Percentiles rank a stretch among this genome's conserved stretches.
phyloP scores from a whole-genome alignment of 345 rosid genomes.

The Geranium rotundifolium region DNA sequence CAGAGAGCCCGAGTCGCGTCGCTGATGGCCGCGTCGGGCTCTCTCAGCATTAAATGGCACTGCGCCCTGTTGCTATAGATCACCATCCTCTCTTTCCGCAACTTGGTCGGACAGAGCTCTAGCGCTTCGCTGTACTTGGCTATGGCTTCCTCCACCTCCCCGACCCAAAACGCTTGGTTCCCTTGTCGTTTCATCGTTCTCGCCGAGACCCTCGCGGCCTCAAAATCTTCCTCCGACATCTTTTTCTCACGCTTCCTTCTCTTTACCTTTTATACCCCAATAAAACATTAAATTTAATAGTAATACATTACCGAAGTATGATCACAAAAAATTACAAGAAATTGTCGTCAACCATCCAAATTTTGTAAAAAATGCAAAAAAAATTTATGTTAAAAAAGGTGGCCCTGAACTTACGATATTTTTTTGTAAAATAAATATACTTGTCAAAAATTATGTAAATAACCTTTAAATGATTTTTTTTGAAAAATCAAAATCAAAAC shows the following conservation, averaged over 20 bases:
- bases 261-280: constrained; percentile 23
- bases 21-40: constrained; percentile 51
- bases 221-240: constrained; percentile 38
- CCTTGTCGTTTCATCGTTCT: constrained; percentile 47
- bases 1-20: constrained; percentile 74
- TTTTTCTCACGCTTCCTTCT: constrained; percentile 44
- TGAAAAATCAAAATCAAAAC: too few relatives aligned
- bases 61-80: constrained; percentile 77
- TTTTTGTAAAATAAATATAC: too few relatives aligned
- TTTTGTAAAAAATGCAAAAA: too few relatives aligned
- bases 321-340: too few relatives aligned
- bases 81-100: constrained; percentile 58
- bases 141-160: constrained; percentile 35
- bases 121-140: constrained; percentile 44
- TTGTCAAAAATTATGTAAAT: too few relatives aligned
- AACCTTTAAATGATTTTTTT: too few relatives aligned
- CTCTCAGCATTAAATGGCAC: constrained; percentile 41
- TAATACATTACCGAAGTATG: too few relatives aligned
- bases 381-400: too few relatives aligned
- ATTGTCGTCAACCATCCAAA: too few relatives aligned
- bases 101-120: constrained; percentile 45
- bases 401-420: too few relatives aligned
- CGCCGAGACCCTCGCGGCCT: constrained; percentile 35
- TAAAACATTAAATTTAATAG: too few relatives aligned
- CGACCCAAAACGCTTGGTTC: constrained; percentile 43